Base-by-base conservation (phyloP, 805 yeast genomes). In the Blastobotrys parvus region DNA sequence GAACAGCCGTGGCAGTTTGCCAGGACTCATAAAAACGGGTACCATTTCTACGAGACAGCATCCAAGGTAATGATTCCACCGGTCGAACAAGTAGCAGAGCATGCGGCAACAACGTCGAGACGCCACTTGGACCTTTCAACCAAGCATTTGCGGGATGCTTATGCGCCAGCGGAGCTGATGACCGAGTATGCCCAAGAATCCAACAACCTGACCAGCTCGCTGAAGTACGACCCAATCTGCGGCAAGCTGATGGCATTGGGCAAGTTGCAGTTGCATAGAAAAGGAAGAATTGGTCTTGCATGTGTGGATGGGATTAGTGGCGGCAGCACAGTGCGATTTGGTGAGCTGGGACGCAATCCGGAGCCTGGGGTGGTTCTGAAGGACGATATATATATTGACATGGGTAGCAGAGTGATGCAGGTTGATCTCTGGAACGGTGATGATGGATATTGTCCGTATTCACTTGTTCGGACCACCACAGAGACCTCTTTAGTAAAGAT, bases 1-100 rank as follows among this genome's bases (percentile, higher is more conserved):
- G 46, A 52, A 5, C 41, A 51, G 10, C 48, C 49, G 1, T 49
- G 62, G 51, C 46, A 47, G 21, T 58, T 57, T 51, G 59, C 69
- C 2, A 49, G 61, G 35, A 43, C 49, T 20, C 45, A 53, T 34
- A 54, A 54, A 16, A 44, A 52, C 15, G 58, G 62, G 18, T 41
- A 41, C 11, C 20, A 40, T 3, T 41, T 56, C 18, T 38, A 45
- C 29, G 45, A 45, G 23, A 45, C 54, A 17, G 52, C 43, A 0
- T 34, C 27, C 11, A 42, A 23, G 10, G 35, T 42, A 1, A 21
- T 47, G 16, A 27, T 30, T 11, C 33, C 39, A 8, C 27, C 39
- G 4, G 35, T 25, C 13, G 33, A 20, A 31, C 23, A 19, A 13
- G 29, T 20, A 8, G 15, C 15, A 11, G 16, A 37, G 40, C 40